These are phyloP conservation scores for Candida dajiaensis DNA, from an alignment of 805 yeast genomes.

Conservation along the genomic window DNA sequence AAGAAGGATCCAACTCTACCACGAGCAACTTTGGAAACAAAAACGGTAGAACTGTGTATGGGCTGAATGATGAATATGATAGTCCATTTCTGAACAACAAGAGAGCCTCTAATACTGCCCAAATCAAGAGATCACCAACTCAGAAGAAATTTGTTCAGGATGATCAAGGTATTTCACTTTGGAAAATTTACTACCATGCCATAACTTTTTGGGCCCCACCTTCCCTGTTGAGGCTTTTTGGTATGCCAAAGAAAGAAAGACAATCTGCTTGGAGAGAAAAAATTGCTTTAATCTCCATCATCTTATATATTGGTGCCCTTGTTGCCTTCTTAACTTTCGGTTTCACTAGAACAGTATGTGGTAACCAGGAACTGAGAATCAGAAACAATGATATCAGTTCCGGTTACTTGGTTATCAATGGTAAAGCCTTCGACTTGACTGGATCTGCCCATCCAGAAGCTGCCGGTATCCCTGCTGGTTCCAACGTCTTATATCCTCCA, in stretches of 20 bases:
- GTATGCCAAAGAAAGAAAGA: conserved; percentile 71
- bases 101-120: background rate
- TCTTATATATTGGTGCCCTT: conserved; percentile 64
- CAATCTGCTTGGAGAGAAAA: conserved; percentile 98
- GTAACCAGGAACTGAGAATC: conserved; percentile 39
- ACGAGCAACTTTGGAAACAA: conserved; percentile 4
- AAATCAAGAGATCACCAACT: background rate
- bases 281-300: conserved; percentile 75
- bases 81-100: conserved; percentile 14
- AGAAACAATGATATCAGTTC: conserved; percentile 52
- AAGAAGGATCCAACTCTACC: conserved; percentile 1
- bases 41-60: conserved; percentile 47
- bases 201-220: conserved; percentile 93
- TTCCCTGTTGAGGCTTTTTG: conserved; percentile 61
- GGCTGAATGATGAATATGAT: conserved; percentile 54
- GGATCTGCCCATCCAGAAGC: conserved; percentile 76
- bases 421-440: conserved; percentile 70
- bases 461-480: conserved; percentile 63
- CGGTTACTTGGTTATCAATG: conserved; percentile 71
- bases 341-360: conserved; percentile 77
- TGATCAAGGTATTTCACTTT: conserved; percentile 33
- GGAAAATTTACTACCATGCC: conserved; percentile 76
- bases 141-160: conserved; percentile 2
- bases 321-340: conserved; percentile 91
- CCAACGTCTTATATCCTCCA: conserved; percentile 81